phyloP scores from a whole-genome alignment of 106 monocot species.

The Ottelia alismoides region DNA sequence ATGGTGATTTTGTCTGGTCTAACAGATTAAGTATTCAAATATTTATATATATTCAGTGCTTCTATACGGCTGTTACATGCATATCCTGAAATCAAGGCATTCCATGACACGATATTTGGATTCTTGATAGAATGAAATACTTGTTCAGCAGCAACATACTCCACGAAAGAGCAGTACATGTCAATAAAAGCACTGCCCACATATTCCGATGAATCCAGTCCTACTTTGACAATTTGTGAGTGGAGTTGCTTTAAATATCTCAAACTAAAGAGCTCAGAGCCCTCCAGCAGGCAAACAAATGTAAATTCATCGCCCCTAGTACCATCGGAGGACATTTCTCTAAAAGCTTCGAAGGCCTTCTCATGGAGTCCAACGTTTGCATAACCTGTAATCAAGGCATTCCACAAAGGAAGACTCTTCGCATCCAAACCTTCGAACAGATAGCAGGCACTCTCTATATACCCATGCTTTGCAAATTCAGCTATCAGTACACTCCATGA shows the following conservation, averaged over 20 bases:
- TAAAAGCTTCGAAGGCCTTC: conserved; percentile 20
- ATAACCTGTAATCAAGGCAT: conserved; percentile 35
- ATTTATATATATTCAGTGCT: conserved; percentile 7
- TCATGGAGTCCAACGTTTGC: conserved; percentile 22
- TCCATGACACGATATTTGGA: conserved; percentile 37
- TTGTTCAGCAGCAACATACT: conserved; percentile 19
- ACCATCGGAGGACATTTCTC: conserved; percentile 18
- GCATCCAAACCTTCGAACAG: conserved; percentile 22
- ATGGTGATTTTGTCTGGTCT: conserved; percentile 20
- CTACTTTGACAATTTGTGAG: conserved; percentile 17
- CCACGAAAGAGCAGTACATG: conserved; percentile 22
- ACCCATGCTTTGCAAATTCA: conserved; percentile 46
- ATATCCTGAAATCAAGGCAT: conserved; percentile 30
- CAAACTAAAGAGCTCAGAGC: conserved; percentile 12
- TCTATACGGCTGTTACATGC: conserved; percentile 11
- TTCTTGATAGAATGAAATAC: conserved; percentile 18
- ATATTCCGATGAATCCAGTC: conserved; percentile 19
- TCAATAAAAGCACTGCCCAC: conserved; percentile 30
- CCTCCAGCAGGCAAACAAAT: conserved; percentile 28
- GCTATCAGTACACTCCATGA: conserved; percentile 33
- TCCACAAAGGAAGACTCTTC: conserved; percentile 35
- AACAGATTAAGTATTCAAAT: conserved; percentile 12
- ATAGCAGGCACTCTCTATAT: conserved; percentile 9
- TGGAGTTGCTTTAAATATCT: conserved; percentile 34
- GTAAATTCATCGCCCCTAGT: conserved; percentile 29